Evolutionary conservation across 1,284 basidiomycete genomes (phyloP), one percentile per base, ranked within the genome.

Genomic region (Coniferiporia sulphurascens): DNA sequence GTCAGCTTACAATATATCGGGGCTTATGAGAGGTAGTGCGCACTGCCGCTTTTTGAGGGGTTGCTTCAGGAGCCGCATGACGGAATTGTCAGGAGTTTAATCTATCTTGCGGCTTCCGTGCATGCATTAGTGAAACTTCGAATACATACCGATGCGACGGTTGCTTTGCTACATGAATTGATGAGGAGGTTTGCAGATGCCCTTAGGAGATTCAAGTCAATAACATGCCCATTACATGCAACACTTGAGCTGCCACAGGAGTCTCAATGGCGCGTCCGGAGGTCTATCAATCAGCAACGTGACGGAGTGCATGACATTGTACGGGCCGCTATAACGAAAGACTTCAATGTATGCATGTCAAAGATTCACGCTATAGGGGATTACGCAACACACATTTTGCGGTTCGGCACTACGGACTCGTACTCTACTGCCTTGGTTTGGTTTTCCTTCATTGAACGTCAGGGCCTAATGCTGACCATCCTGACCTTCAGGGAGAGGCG

Each of bases 51-150:
- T n/a, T n/a, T n/a, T n/a, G n/a, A n/a, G n/a, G n/a, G n/a, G n/a
- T n/a, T n/a, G n/a, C n/a, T n/a, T n/a, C n/a, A n/a, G n/a, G n/a
- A n/a, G n/a, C n/a, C n/a, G n/a, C n/a, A n/a, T n/a, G n/a, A n/a
- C n/a, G n/a, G n/a, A n/a, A n/a, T n/a, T n/a, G n/a, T n/a, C n/a
- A n/a, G n/a, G n/a, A n/a, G n/a, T n/a, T n/a, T n/a, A n/a, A n/a
- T n/a, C n/a, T 72, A 63, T 60, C 19, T 44, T 0, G 32, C 67
- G 4, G 65, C 65, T 0, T 41, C 66, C 10, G 70, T 69, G 68
- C 72, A 73, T 55, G 68, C 63, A 1, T 49, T 70, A 1, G 69
- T 69, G 0, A 72, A 73, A 58, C 60, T 72, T 21, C 65, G 69
- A 2, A 59, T 72, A 36, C 71, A 72, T 50, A 71, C 70, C 3